Percentiles rank a stretch among this genome's conserved stretches.
Evolutionary conservation across 1,284 basidiomycete species (phyloP).

Genomic region (Ceratorhiza oryzae-sativae): DNA sequence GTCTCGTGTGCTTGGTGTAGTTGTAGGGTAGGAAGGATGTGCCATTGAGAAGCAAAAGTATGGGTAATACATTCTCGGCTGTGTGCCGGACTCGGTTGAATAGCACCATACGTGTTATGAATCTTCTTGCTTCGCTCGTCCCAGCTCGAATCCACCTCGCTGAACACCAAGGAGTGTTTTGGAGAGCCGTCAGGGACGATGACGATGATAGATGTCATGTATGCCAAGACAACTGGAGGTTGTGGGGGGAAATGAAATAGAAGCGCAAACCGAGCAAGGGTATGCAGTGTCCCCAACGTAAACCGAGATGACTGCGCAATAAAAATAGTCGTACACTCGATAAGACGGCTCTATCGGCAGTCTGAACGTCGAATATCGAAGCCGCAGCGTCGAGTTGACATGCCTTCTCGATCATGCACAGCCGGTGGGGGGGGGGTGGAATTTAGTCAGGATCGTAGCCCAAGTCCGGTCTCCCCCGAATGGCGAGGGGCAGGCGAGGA

Average conservation of each 20-base stretch:
- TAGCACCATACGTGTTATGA: too few species aligned
- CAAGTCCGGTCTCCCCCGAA: slow-evolving; percentile 8
- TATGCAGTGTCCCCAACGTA: too few species aligned
- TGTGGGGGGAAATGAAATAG: not conserved
- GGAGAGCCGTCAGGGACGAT: not conserved
- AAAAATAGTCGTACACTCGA: not conserved
- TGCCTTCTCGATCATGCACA: slow-evolving; percentile 1
- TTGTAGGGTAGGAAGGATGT: too few species aligned
- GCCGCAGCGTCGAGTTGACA: not conserved
- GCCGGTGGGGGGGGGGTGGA: not conserved
- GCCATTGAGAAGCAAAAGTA: too few species aligned
- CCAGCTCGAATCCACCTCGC: not conserved
- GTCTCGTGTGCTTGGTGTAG: too few species aligned
- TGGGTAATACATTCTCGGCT: not conserved
- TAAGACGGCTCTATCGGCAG: not conserved
- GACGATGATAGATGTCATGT: not conserved
- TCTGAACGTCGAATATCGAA: not conserved
- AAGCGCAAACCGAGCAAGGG: too few species aligned
- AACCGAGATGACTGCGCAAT: too few species aligned
- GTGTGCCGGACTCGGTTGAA: not conserved
- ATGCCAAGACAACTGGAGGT: not conserved
- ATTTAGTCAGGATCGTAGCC: not conserved
- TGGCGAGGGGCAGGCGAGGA: not conserved
- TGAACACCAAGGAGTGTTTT: not conserved
- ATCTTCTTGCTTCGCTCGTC: not conserved